Percentiles rank a stretch among this genome's conserved stretches.
These are phyloP conservation scores for Cudoniella acicularis DNA, from an alignment of 495 filamentous ascomycete genomes.

Conservation along the genomic window DNA sequence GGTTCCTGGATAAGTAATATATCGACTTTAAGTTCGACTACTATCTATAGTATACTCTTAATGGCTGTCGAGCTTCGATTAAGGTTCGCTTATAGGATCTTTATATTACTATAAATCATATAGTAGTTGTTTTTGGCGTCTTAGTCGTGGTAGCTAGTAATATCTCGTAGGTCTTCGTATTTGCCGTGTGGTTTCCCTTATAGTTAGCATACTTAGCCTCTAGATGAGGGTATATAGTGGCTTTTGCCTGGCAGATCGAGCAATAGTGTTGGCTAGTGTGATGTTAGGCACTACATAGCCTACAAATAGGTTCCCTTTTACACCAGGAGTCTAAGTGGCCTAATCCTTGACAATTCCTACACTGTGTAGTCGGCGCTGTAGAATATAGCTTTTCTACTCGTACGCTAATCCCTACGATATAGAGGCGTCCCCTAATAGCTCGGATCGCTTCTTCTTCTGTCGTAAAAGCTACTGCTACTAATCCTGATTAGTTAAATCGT, in stretches of 20 bases:
- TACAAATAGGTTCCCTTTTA: background rate
- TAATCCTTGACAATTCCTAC: background rate
- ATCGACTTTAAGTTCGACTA: background rate
- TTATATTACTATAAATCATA: background rate
- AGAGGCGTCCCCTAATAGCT: background rate
- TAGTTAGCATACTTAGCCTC: too few relatives aligned
- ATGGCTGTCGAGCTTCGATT: background rate
- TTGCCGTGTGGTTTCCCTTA: too few relatives aligned
- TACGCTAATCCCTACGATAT: background rate
- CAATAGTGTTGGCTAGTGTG: background rate
- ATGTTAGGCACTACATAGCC: background rate
- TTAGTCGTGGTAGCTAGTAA: background rate
- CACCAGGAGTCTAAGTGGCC: background rate
- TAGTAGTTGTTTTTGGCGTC: background rate
- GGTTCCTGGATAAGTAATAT: background rate
- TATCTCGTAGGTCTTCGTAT: background rate
- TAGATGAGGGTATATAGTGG: too few relatives aligned
- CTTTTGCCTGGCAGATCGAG: too few relatives aligned
- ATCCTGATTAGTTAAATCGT: background rate
- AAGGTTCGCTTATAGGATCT: background rate
- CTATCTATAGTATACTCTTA: background rate
- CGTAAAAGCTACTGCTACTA: background rate
- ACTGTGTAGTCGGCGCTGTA: background rate
- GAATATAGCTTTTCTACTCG: background rate
- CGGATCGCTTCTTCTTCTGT: background rate